Percentiles rank a stretch among this genome's conserved stretches.
phyloP scores from a whole-genome alignment of 73 alveolate genomes.

The Tetrahymena borealis region DNA sequence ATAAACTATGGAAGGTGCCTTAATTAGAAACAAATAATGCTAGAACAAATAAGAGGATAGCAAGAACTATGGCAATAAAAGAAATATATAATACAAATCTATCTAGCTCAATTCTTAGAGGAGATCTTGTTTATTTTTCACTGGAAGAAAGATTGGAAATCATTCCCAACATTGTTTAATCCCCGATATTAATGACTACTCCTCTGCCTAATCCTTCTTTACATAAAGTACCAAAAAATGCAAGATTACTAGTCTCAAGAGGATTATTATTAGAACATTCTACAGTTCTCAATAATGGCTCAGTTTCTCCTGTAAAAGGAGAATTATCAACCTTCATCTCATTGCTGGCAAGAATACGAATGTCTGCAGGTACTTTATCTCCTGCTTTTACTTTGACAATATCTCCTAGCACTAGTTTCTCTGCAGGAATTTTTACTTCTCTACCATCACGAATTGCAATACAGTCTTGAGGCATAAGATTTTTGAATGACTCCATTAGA shows the following conservation, averaged over 20 bases:
- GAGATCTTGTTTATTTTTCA: constrained; percentile 53
- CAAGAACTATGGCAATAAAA: constrained; percentile 44
- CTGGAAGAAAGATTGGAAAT: constrained; percentile 53
- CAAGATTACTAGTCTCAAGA: constrained; percentile 59
- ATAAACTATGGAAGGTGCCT: constrained; percentile 70
- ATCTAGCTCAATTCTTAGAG: constrained; percentile 54
- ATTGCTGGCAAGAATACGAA: constrained; percentile 53
- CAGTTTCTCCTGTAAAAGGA: constrained; percentile 68
- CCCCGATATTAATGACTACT: constrained; percentile 37
- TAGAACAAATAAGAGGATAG: constrained; percentile 52
- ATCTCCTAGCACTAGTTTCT: constrained; percentile 63
- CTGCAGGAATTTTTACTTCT: constrained; percentile 37
- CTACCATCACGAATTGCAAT: constrained; percentile 53
- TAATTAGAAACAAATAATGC: too few relatives aligned
- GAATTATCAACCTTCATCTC: constrained; percentile 68
- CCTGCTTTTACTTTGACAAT: constrained; percentile 48
- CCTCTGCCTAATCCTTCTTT: constrained; percentile 55
- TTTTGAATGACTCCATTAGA: constrained; percentile 78
- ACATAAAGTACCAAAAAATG: constrained; percentile 60
- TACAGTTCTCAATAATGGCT: constrained; percentile 40
- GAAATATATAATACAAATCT: constrained; percentile 54
- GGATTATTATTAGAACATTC: constrained; percentile 43
- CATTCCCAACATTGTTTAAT: constrained; percentile 49
- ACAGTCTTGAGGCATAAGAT: constrained; percentile 53
- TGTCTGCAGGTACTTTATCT: constrained; percentile 67